Conservation (phyloP, 2,329 filamentous ascomycete genomes). For the Fusarium sp. region DNA sequence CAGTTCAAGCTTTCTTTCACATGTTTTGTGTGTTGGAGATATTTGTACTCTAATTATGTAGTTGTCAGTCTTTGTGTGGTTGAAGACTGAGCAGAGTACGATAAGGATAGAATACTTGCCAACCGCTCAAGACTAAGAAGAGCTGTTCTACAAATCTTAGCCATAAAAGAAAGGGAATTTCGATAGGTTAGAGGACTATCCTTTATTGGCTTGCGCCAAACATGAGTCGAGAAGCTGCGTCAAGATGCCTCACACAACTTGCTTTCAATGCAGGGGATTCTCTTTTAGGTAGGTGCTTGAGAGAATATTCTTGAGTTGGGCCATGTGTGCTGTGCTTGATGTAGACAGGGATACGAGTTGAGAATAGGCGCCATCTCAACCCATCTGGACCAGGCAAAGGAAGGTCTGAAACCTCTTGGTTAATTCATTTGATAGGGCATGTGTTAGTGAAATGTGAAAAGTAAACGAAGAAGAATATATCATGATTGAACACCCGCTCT, state of each 20-base stretch:
- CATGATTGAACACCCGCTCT: background rate
- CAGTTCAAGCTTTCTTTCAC: background rate
- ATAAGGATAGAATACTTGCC: background rate
- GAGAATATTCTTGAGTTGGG: background rate
- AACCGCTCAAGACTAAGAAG: background rate
- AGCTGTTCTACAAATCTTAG: background rate
- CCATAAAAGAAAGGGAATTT: background rate
- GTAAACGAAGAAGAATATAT: too few species aligned
- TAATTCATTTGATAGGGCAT: background rate
- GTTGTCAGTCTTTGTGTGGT: background rate
- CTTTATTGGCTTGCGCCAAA: background rate
- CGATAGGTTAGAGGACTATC: background rate
- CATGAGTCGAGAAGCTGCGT: background rate
- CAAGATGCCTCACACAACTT: background rate
- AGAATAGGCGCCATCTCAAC: background rate
- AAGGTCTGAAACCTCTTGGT: background rate
- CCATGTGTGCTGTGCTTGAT: background rate
- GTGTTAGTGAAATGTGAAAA: too few species aligned
- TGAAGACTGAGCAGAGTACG: background rate
- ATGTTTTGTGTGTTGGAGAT: background rate
- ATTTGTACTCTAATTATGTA: background rate
- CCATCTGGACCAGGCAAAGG: background rate
- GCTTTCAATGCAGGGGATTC: background rate
- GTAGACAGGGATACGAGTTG: background rate
- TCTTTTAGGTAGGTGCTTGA: background rate